phyloP scores from a whole-genome alignment of 768 basidiomycete genomes.

The Jaapia argillacea region DNA sequence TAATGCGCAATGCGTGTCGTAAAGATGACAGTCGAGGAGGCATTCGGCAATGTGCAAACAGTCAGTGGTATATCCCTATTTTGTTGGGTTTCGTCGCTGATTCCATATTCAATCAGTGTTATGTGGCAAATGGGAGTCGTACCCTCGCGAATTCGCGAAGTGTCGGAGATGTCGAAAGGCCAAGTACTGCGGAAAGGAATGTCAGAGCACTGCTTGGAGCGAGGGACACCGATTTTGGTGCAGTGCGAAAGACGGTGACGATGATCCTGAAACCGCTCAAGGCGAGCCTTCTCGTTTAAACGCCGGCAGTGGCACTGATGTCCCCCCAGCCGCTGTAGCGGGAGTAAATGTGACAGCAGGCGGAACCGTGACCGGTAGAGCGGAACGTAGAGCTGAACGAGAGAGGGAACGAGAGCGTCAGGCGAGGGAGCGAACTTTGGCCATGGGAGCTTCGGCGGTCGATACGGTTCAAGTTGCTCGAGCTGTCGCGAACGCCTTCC shows the following conservation, averaged over 20 bases:
- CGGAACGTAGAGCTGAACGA: constrained; percentile 28
- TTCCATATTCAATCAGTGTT: constrained; percentile 45
- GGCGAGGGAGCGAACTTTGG: constrained; percentile 8
- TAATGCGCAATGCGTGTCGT: constrained; percentile 98
- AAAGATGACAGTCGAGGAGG: constrained; percentile 93
- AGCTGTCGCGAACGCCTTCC: constrained; percentile 3
- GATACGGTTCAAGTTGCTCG: constrained; percentile 16
- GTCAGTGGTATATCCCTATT: constrained; percentile 32
- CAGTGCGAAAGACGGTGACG: constrained; percentile 49
- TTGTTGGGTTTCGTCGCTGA: constrained; percentile 1
- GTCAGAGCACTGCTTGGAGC: constrained; percentile 93
- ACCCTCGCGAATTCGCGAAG: constrained; percentile 93
- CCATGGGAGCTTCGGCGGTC: background rate
- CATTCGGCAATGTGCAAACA: constrained; percentile 96
- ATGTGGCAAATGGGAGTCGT: constrained; percentile 90
- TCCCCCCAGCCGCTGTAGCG: constrained; percentile 7
- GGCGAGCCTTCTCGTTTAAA: constrained; percentile 3
- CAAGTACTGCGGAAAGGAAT: constrained; percentile 97
- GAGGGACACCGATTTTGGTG: constrained; percentile 97
- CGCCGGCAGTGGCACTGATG: constrained; percentile 3
- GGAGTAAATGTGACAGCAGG: constrained; percentile 7
- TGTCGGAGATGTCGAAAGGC: constrained; percentile 94
- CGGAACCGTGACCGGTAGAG: constrained; percentile 10
- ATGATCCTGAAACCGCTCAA: constrained; percentile 20
- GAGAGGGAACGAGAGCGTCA: constrained; percentile 15